These are phyloP conservation scores for Aphelidium insulamus DNA, from an alignment of 371 early-diverging fungal species.

Conservation along the genomic window DNA sequence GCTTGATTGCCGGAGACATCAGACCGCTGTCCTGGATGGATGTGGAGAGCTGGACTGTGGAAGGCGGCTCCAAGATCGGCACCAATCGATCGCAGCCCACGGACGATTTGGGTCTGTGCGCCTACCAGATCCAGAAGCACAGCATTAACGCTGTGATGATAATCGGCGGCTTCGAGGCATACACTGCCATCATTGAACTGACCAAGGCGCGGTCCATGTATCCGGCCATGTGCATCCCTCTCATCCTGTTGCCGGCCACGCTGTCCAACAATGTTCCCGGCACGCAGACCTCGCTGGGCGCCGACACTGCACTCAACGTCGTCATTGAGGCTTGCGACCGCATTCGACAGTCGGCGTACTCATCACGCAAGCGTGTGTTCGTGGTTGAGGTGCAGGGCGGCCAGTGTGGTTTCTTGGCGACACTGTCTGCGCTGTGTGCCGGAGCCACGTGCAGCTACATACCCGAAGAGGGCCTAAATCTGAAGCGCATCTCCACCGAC, in stretches of 20 bases:
- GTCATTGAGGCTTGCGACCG: slow-evolving; percentile 85
- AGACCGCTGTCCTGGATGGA: slow-evolving; percentile 54
- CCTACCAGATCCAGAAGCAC: slow-evolving; percentile 74
- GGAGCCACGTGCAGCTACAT: slow-evolving; percentile 91
- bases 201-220: slow-evolving; percentile 42
- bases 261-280: slow-evolving; percentile 97
- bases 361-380: slow-evolving; percentile 80
- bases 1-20: slow-evolving; percentile 59
- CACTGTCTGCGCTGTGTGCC: slow-evolving; percentile 66
- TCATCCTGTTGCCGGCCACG: slow-evolving; percentile 88
- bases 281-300: slow-evolving; percentile 87
- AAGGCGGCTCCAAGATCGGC: slow-evolving; percentile 89
- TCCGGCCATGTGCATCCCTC: slow-evolving; percentile 76
- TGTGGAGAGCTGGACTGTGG: slow-evolving; percentile 71
- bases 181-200: slow-evolving; percentile 49
- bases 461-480: slow-evolving; percentile 75
- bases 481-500: slow-evolving; percentile 58
- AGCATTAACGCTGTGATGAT: slow-evolving; percentile 70
- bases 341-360: slow-evolving; percentile 75
- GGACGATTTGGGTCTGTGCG: slow-evolving; percentile 59
- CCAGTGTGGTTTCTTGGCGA: slow-evolving; percentile 84
- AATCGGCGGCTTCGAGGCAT: slow-evolving; percentile 91
- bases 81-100: slow-evolving; percentile 77
- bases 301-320: slow-evolving; percentile 92
- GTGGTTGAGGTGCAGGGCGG: slow-evolving; percentile 97